Conservation (phyloP, 129 eudicot species). For the Solidago caesia region DNA sequence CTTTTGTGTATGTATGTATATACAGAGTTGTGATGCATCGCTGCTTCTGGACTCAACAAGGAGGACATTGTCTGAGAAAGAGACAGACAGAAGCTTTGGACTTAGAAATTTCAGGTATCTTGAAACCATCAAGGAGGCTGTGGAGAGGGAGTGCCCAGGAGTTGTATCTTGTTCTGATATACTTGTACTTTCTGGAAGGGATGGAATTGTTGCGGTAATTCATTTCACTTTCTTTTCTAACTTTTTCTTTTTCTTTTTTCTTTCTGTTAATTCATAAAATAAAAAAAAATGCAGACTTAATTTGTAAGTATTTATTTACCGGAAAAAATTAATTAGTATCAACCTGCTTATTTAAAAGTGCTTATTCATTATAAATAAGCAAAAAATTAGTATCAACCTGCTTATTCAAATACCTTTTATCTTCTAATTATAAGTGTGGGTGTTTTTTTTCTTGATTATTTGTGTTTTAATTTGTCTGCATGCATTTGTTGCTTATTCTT, state of each 20-base stretch:
- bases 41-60: constrained; percentile 93
- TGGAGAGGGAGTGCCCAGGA: constrained; percentile 99
- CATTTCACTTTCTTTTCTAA: not conserved
- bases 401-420: no score
- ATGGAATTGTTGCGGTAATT: constrained; percentile 82
- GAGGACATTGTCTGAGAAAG: constrained; percentile 91
- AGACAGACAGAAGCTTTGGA: constrained; percentile 95
- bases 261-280: no score
- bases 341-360: no score
- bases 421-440: no score
- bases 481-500: constrained; percentile 20
- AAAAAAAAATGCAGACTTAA: no score
- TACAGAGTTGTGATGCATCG: constrained; percentile 91
- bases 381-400: no score
- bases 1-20: no score
- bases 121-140: constrained; percentile 87
- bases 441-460: not conserved
- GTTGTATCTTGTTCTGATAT: constrained; percentile 98
- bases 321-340: no score
- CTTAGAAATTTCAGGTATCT: constrained; percentile 92
- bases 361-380: no score
- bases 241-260: not conserved
- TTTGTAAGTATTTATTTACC: no score
- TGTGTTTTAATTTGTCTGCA: not conserved
- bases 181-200: constrained; percentile 93